A percentile compares a stretch with the other conserved stretches of the same genome.
phyloP scores from a whole-genome alignment of 768 basidiomycete genomes.

The Termitomyces sp. region DNA sequence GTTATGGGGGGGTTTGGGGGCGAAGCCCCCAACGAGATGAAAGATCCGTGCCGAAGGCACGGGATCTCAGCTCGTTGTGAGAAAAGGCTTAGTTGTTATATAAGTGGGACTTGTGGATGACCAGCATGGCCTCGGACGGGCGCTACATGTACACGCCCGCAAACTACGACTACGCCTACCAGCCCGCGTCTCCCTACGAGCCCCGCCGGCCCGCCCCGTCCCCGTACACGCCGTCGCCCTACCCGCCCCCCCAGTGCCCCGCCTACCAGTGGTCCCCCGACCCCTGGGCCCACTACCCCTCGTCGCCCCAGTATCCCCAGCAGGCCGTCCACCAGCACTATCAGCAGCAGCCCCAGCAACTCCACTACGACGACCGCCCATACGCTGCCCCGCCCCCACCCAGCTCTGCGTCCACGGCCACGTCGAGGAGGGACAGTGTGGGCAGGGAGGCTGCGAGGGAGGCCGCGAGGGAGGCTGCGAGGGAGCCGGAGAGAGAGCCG shows the following conservation, averaged over 20 bases:
- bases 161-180: constrained; percentile 41
- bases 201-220: background rate
- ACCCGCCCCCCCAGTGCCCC: background rate
- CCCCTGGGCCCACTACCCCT: background rate
- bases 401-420: background rate
- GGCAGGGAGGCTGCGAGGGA: background rate
- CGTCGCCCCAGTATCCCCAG: constrained; percentile 9
- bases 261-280: background rate
- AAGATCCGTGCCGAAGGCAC: too few species aligned
- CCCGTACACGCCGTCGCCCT: background rate
- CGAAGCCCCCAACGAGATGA: too few species aligned
- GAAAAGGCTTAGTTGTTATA: too few species aligned
- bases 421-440: background rate
- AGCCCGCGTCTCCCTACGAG: constrained; percentile 5
- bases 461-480: background rate
- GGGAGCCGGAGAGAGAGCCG: background rate
- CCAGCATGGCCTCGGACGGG: constrained; percentile 35
- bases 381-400: background rate
- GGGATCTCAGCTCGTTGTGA: too few species aligned
- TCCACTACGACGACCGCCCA: background rate
- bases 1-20: too few species aligned
- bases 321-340: constrained; percentile 1
- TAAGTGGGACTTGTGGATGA: too few species aligned
- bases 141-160: constrained; percentile 48
- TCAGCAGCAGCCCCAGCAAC: background rate